Evolutionary conservation across 2,329 filamentous ascomycete genomes (phyloP).

Genomic region (Septoria petroselini): DNA sequence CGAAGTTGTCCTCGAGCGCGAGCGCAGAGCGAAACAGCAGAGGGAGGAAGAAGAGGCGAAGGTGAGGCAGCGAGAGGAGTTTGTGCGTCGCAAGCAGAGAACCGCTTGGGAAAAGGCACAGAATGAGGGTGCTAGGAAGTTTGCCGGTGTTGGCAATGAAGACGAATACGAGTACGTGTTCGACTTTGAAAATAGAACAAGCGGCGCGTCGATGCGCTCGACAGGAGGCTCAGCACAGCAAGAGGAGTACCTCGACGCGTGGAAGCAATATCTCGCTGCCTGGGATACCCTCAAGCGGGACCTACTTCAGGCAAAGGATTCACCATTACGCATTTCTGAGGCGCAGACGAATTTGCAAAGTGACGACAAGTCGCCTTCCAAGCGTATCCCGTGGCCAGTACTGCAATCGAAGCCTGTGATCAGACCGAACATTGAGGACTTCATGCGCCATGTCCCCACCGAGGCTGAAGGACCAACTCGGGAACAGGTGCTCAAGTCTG

Average conservation of each 20-base stretch:
- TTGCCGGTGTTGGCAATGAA: slow-evolving; percentile 36
- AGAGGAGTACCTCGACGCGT: slow-evolving; percentile 32
- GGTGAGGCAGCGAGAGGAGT: slow-evolving; percentile 38
- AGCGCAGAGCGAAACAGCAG: slow-evolving; percentile 56
- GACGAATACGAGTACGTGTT: slow-evolving; percentile 46
- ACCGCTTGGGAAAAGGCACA: slow-evolving; percentile 36
- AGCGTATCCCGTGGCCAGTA: slow-evolving; percentile 69
- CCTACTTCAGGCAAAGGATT: slow-evolving; percentile 15
- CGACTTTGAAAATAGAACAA: slow-evolving; percentile 20
- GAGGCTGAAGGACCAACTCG: slow-evolving; percentile 31
- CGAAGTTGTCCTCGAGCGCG: slow-evolving; percentile 73
- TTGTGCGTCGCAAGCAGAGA: slow-evolving; percentile 42
- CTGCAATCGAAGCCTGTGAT: slow-evolving; percentile 57
- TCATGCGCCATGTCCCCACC: slow-evolving; percentile 60
- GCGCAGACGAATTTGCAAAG: slow-evolving; percentile 6
- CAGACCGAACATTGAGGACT: slow-evolving; percentile 62
- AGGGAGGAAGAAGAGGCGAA: slow-evolving; percentile 46
- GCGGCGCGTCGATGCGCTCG: slow-evolving; percentile 14
- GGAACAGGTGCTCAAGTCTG: slow-evolving; percentile 64
- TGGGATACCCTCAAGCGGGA: slow-evolving; percentile 36
- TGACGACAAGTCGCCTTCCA: slow-evolving; percentile 27
- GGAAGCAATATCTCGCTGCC: slow-evolving; percentile 31
- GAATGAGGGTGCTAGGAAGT: slow-evolving; percentile 41
- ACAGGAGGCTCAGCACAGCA: slow-evolving; percentile 2
- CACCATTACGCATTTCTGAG: not conserved